Base-by-base conservation (phyloP, 2,329 filamentous ascomycete genomes). In the Stemphylium lycopersici region DNA sequence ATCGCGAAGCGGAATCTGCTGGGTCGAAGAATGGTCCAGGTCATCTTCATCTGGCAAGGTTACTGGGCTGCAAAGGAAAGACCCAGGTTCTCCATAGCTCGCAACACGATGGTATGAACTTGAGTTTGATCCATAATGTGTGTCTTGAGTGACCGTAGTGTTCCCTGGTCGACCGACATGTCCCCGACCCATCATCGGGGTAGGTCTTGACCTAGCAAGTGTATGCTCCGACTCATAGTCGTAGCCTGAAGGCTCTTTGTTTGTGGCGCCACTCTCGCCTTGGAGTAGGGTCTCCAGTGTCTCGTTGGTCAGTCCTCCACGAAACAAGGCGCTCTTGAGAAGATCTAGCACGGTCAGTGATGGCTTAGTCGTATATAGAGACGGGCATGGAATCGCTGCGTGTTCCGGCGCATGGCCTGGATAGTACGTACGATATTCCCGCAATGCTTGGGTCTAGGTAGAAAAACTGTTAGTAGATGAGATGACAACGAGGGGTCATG, bases 351-450 rank as follows among this genome's bases (percentile, higher is more conserved):
- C 16, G 6, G 24, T 67, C 22, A 66, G 38, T 33, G 11, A 11
- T 15, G 13, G 7, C 34, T 46, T n/a, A 13, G 6, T 32, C 4
- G 20, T 6, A 32, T 15, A 12, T 22, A n/a, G 11, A 22, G 15
- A 3, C 24, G 13, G 37, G 38, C 36, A 29, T 31, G 31, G 6
- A 16, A 29, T 33, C 6, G 36, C 6, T 24, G 3, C n/a, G 10
- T 6, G 22, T 26, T 22, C 16, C 6, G 16, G 31, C 8, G 32
- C 40, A 18, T 3, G 20, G 37, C 24, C 15, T 52, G 16, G 12
- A 7, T 2, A 39, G 40, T 41, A 44, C 77, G 59, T 80, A 87
- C 85, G 77, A 67, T 86, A 87, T 71, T 87, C 80, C 55, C 76
- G 78, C 44, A 80, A 77, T 24, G 58, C 58, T 48, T 73, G 76